A percentile compares a stretch with the other conserved stretches of the same genome.
Conservation (phyloP, 164 flowering plant species). For the Buxus sempervirens region DNA sequence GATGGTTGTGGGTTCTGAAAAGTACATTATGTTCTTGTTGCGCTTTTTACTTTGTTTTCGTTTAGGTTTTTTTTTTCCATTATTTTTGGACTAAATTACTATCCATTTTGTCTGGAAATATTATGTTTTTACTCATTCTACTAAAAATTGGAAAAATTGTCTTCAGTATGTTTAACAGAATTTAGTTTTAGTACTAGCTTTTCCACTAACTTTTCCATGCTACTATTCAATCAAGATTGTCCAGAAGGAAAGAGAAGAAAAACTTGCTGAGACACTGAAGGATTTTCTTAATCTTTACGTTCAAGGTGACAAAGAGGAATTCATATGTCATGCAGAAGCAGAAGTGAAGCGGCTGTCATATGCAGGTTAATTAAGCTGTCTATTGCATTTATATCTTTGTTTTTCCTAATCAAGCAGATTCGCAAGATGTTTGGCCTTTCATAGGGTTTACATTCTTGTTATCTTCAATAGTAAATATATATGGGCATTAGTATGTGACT, state of each 20-base stretch:
- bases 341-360: slow-evolving; percentile 74
- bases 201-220: neutral
- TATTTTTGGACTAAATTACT: no score
- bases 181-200: neutral
- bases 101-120: no score
- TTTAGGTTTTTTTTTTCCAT: no score
- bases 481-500: no score
- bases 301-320: slow-evolving; percentile 67
- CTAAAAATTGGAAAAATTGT: no score
- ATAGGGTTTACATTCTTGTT: neutral
- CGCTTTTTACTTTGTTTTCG: no score
- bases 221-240: slow-evolving; percentile 50
- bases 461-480: no score
- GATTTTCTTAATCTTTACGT: slow-evolving; percentile 68
- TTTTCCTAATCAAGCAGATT: neutral
- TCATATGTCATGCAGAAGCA: slow-evolving; percentile 56
- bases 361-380: slow-evolving; percentile 42
- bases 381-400: slow-evolving; percentile 3
- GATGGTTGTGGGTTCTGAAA: no score
- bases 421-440: neutral
- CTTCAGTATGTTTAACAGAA: no score
- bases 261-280: slow-evolving; percentile 59
- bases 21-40: no score
- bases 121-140: neutral
- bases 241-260: slow-evolving; percentile 90